Evolutionary conservation across 2,329 filamentous ascomycete species (phyloP), one percentile per base, ranked within the genome.

Genomic region (Harringtonia aguacate): DNA sequence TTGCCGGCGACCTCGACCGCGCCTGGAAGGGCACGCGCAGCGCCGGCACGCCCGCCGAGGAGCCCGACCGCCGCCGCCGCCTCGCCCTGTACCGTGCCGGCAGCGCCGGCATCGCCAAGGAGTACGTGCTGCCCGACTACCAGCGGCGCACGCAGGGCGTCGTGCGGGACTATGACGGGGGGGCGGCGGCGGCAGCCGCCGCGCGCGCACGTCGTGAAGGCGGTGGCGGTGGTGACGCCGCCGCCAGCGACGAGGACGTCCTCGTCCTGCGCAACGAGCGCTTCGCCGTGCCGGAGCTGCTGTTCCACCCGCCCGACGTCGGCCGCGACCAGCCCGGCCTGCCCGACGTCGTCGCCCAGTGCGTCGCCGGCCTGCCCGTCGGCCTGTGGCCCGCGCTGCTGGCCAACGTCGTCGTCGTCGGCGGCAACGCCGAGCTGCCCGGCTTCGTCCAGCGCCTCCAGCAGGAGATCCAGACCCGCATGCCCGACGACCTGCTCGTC

Each of bases 111-210:
- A 78, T 95, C 29, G 84, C 88, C 7, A 81, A 89, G 45, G 90
- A 98, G 58, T 98, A 95, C 58, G 81, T 97, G 18, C 70, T 98
- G 2, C 92, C 92, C 0, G 89, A 98, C 60, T 83, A 78, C 48
- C 74, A 80, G 52, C 64, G 67, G 1, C 63, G 69, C 4, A 62
- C 63, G 4, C 67, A 81, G 37, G 90, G 90, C 1, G 73, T 84
- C 41, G 69, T 88, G 27, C 75, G 85, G 43, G 83, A 88, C 4
- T 87, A 90, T 55, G 86, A 95, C 55, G 77, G 86, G 1, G 65
- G 73, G 0, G 65, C 72, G 27, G 73, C 80, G 35, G 73, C 77
- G 14, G 30, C 44, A 20, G 21, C 17, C 4, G 34, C n/a, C 5
- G 18, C 17, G 8, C 10, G 8, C 6, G 8, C 17, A 17, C 10